Base-by-base conservation (phyloP, 129 eudicot species). In the Tagetes patula region DNA sequence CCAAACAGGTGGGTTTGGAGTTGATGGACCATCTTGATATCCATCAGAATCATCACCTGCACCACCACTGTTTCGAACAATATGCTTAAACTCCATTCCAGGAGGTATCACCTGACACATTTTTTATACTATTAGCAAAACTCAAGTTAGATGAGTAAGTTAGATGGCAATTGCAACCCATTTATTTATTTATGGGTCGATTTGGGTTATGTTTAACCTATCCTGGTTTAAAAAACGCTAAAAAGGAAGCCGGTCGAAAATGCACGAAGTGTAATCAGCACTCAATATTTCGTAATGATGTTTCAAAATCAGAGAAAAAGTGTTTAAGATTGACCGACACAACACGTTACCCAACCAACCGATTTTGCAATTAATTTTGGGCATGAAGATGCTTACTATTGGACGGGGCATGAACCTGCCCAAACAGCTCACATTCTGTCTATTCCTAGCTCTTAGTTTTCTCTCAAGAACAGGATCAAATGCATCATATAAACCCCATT, bases 1-100 rank as follows among this genome's bases (percentile, higher is more conserved):
- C 91, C 91, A 91, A 78, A 91, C 85, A 31, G 92, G 95, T 34
- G 95, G 97, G 71, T 82, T 90, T 58, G 87, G 86, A 79, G 65
- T 74, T 38, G 72, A 60, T 47, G 78, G 58, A 75, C 53, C 75
- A 12, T 82, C 85, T 65, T 81, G 89, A 68, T 85, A 76, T 80
- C 79, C 89, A 69, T 84, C 87, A 6, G 58, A 30, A 69, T 87
- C 91, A 6, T 79, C 80, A 38, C 84, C 97, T 69, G 72, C 11
- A 58, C 85, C 96, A 78, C 88, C 88, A 39, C 83, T 86, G 33
- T 71, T 87, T 54, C 84, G 78, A 82, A 67, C 75, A 52, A 86
- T 85, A 74, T 91, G 87, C 81, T 87, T 86, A 72, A 91, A 91
- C 63, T 91, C 97, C 97, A 91, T 91, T 45, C 97, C 97, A 3